Base-by-base conservation (phyloP, 2,329 filamentous ascomycete species). In the Pestalotiopsis sp. region DNA sequence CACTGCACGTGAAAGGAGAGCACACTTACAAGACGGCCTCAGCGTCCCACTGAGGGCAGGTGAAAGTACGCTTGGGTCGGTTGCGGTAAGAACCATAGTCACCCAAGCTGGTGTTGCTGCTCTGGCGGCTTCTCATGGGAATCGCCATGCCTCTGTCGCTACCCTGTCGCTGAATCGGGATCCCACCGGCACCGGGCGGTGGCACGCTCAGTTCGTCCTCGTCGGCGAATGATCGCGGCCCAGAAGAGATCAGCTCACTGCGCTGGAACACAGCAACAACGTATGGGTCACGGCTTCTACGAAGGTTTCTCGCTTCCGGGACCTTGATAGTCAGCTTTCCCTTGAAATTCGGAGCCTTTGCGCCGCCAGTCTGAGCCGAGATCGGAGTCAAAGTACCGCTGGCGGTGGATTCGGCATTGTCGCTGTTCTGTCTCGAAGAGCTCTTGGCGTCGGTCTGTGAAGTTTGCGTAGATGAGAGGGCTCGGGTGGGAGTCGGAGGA, bases 221-320 rank as follows among this genome's bases (percentile, higher is more conserved):
- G 59, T 92, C 91, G 39, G 86, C 84, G 27, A 86, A 82, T 67
- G 85, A 85, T 45, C 91, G 89, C 13, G 95, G 93, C 2, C 94
- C 94, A 68, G 93, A 92, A 1, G 96, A 98, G 68, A 99, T 97
- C 75, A 97, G 92, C 80, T 99, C 96, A 77, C 95, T 97, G 79
- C 94, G 93, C 80, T 99, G 96, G 77, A 98, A 99, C 31, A 98
- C 95, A 69, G 93, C 97, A 12, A 99, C 94, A 66, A 98, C 93
- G 76, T 99, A 99, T 1, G 96, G 96, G 76, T 98, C 93, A 69
- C 91, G 90, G 77, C 94, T 94, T 69, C 91, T 93, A 70, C 92
- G 89, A 66, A 99, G 83, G 11, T 93, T 93, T 75, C 94, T 89
- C 62, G 92, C 96, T 79, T 98, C 94, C 65, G 91, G 86, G 67